phyloP scores from a whole-genome alignment of 768 basidiomycete species.

The Cystoderma amianthinum region DNA sequence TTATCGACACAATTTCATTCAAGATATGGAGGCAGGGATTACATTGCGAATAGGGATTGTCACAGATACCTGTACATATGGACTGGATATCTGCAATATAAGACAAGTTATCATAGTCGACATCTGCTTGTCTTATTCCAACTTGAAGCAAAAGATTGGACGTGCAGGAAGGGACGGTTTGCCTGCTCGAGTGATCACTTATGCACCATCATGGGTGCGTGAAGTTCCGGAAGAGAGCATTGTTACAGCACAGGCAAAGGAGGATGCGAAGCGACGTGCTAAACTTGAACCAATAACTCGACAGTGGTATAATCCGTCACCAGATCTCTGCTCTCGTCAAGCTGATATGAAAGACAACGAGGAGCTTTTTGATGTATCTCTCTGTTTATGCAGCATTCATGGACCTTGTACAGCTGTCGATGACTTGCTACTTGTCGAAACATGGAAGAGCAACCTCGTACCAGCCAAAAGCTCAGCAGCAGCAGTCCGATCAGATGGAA shows the following conservation, averaged over 20 bases:
- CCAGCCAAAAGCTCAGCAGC: background rate
- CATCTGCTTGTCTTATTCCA: conserved; percentile 6
- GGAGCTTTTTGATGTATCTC: background rate
- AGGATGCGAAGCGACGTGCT: background rate
- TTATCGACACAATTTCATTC: no score
- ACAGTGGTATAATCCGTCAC: background rate
- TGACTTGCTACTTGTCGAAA: background rate
- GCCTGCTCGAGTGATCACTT: no score
- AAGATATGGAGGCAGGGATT: no score
- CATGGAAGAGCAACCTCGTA: background rate
- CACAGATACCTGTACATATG: no score
- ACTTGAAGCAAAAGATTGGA: no score
- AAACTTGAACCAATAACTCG: background rate
- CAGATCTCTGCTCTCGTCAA: background rate
- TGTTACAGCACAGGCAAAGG: background rate
- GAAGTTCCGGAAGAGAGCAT: background rate
- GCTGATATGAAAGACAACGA: background rate
- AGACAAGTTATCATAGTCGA: no score
- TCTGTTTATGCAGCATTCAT: background rate
- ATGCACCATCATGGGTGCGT: no score
- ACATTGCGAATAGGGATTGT: no score
- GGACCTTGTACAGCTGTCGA: background rate
- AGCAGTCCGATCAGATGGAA: background rate
- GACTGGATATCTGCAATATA: no score
- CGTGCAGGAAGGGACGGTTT: no score